Evolutionary conservation across 345 rosid genomes (phyloP).

Genomic region (Reutealis trisperma): DNA sequence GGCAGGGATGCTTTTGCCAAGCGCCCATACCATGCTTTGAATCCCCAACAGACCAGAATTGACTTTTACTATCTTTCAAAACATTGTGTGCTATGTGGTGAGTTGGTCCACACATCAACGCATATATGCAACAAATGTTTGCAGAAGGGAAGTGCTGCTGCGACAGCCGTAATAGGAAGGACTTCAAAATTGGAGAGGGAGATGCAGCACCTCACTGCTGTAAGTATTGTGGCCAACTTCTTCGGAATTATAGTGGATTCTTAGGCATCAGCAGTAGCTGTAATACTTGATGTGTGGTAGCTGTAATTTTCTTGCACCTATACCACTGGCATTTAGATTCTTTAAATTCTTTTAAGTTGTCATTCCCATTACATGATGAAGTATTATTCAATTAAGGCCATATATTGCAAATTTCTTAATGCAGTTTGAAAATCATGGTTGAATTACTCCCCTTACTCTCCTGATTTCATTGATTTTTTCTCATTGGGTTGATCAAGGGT

Average conservation of each 20-base stretch:
- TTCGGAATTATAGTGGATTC: constrained; percentile 4
- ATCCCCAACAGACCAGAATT: constrained; percentile 63
- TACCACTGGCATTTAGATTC: background rate
- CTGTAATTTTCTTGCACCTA: no score
- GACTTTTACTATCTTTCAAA: constrained; percentile 85
- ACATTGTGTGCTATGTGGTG: constrained; percentile 86
- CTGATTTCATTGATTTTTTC: background rate
- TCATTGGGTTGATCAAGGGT: background rate
- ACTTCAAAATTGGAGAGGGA: constrained; percentile 82
- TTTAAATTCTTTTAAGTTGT: background rate
- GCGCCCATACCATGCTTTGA: constrained; percentile 44
- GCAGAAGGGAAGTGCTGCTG: constrained; percentile 49
- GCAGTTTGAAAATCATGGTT: background rate
- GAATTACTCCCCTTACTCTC: background rate
- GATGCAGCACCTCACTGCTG: constrained; percentile 85
- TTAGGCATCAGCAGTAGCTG: background rate
- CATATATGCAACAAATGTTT: constrained; percentile 69
- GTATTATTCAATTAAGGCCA: background rate
- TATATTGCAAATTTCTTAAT: background rate
- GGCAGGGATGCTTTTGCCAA: constrained; percentile 62
- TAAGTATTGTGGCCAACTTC: constrained; percentile 36
- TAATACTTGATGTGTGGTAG: background rate
- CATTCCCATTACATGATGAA: background rate
- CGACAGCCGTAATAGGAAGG: constrained; percentile 67
- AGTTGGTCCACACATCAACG: constrained; percentile 68